Percentiles rank a stretch among this genome's conserved stretches.
Evolutionary conservation across 1,139 yeast genomes (phyloP).

Genomic region (Pichia kudriavzevii): DNA sequence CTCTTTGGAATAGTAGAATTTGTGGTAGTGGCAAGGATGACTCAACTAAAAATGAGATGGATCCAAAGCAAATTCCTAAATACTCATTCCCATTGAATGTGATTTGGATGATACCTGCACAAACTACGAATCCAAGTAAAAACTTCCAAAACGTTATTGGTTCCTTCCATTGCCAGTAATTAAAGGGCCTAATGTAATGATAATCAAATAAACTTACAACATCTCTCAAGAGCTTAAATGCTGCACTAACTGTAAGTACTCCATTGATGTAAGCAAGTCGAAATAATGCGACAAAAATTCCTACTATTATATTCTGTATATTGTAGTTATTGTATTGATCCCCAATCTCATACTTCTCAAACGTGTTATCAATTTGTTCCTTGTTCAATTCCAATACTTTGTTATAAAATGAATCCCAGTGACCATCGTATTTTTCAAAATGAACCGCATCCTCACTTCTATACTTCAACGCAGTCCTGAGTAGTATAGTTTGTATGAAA

Average conservation of each 20-base stretch:
- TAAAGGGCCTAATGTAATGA: conserved; percentile 53
- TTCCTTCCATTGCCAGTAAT: conserved; percentile 84
- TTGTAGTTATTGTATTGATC: conserved; percentile 4
- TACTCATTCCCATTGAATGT: conserved; percentile 33
- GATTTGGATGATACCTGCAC: conserved; percentile 38
- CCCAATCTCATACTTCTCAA: conserved; percentile 5
- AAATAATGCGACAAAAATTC: conserved; percentile 6
- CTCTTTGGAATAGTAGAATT: conserved; percentile 60
- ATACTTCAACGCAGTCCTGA: conserved; percentile 56
- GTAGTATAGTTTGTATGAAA: conserved; percentile 56
- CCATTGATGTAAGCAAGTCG: conserved; percentile 13
- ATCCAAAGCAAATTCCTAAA: conserved; percentile 58
- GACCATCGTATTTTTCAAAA: conserved; percentile 28
- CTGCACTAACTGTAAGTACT: conserved; percentile 18
- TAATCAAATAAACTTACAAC: conserved; percentile 59
- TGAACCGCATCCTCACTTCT: conserved; percentile 42
- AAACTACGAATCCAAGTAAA: conserved; percentile 39
- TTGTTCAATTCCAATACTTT: conserved; percentile 15
- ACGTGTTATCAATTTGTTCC: conserved; percentile 13
- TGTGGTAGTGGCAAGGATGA: conserved; percentile 86
- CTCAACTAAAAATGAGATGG: conserved; percentile 68
- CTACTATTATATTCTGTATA: conserved; percentile 3
- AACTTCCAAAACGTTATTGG: conserved; percentile 61
- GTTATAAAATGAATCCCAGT: conserved; percentile 18
- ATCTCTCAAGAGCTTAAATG: conserved; percentile 26